Evolutionary conservation across 495 filamentous ascomycete species (phyloP), one percentile per base, ranked within the genome.

Genomic region (Mycothermus thermophilus): DNA sequence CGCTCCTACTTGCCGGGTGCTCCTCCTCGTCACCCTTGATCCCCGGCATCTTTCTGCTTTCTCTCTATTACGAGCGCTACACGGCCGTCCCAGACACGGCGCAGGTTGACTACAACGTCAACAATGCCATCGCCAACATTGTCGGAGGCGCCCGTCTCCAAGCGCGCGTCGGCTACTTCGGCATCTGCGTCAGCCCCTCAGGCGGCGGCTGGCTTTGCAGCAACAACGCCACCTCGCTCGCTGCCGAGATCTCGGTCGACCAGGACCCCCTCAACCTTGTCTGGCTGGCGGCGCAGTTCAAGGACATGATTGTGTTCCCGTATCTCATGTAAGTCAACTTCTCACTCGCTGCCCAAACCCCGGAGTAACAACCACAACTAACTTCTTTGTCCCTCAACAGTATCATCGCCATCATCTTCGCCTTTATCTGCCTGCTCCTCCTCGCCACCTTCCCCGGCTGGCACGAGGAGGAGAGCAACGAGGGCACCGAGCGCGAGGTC

Each of bases 101-200:
- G 14, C 87, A 95, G 62, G 83, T 87, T 35, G 72, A 90, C 51
- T 87, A 85, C 36, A 80, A 77, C 24, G 80, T 87, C 36, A 75
- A 79, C 37, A 66, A 67, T 10, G 77, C 76, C n/a, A 80, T 83
- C 43, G 64, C 69, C 44, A 80, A 80, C 57, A 77, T 84, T 31
- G 79, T 81, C 31, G 78, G 78, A 42, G 50, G 55, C 32, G 78
- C 80, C 12, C 59, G 66, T 21, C 54, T 85, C 10, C 74, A 79
- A 45, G 77, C 77, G 9, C 68, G 80, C 34, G 80, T 85, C 4
- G 77, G 77, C 38, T 80, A 72, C 53, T 66, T 63, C 30, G 80
- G 81, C 29, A 78, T 86, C 49, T 86, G 80, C 57, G 67, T 85
- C 46, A 81, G 75, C 57, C 61, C 72, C 6, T 74, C 81, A 50